These are phyloP conservation scores for Cladophialophora carrionii DNA, from an alignment of 2,329 filamentous ascomycete species.

Conservation along the genomic window DNA sequence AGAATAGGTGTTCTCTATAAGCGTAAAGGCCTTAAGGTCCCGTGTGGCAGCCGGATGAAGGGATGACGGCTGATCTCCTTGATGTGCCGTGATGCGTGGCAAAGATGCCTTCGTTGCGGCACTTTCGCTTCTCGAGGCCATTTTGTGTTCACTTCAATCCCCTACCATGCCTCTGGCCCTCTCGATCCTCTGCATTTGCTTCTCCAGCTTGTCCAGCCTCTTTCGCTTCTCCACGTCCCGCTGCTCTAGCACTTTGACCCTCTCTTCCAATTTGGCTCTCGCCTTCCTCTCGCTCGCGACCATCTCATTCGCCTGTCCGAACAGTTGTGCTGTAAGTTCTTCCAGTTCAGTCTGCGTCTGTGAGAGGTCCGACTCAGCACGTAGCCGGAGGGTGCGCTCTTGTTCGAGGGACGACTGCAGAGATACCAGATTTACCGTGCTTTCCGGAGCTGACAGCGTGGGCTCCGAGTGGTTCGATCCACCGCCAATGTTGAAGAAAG, in stretches of 20 bases:
- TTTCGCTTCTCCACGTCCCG: slow-evolving; percentile 56
- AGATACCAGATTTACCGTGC: slow-evolving; percentile 44
- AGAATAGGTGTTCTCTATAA: neutral
- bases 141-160: slow-evolving; percentile 23
- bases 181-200: slow-evolving; percentile 59
- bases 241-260: slow-evolving; percentile 52
- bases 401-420: slow-evolving; percentile 59
- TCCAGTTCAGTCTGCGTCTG: slow-evolving; percentile 63
- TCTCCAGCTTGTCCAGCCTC: slow-evolving; percentile 59
- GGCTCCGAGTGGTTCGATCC: slow-evolving; percentile 35
- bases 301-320: slow-evolving; percentile 69
- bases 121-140: neutral
- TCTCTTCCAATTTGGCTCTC: slow-evolving; percentile 56
- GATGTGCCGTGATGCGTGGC: neutral
- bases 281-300: slow-evolving; percentile 65
- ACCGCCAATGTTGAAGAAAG: slow-evolving; percentile 27
- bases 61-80: neutral
- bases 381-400: slow-evolving; percentile 59
- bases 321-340: slow-evolving; percentile 63
- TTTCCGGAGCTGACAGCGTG: slow-evolving; percentile 6
- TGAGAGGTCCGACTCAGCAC: slow-evolving; percentile 60
- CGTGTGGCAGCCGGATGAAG: neutral
- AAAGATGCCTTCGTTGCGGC: neutral
- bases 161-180: slow-evolving; percentile 59
- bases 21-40: neutral